Conservation (phyloP, 192 early-diverging fungal genomes). For the Gamsiella multidivaricata region DNA sequence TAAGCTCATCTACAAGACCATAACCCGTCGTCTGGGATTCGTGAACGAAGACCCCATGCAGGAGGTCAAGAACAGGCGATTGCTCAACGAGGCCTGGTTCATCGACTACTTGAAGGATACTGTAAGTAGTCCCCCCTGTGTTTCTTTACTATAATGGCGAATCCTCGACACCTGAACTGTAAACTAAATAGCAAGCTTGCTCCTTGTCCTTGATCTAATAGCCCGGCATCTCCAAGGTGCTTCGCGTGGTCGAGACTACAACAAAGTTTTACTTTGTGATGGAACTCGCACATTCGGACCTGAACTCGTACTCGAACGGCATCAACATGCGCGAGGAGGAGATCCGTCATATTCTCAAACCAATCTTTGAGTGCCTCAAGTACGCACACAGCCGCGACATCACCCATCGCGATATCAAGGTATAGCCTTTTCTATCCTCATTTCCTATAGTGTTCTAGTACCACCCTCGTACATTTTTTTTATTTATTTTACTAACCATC, state of each 20-base stretch:
- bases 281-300: constrained; percentile 49
- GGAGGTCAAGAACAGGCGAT: constrained; percentile 43
- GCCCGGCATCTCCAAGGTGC: constrained; percentile 49
- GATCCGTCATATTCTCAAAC: constrained; percentile 46
- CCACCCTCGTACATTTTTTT: neutral
- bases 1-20: constrained; percentile 52
- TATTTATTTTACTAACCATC: neutral
- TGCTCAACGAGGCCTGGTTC: constrained; percentile 52
- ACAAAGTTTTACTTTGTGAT: constrained; percentile 54
- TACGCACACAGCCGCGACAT: constrained; percentile 45
- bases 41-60: constrained; percentile 48
- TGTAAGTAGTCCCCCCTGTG: constrained; percentile 10
- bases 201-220: constrained; percentile 1
- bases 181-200: no score
- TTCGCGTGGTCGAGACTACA: constrained; percentile 43
- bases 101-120: constrained; percentile 50
- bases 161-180: no score
- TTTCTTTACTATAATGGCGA: neutral
- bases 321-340: constrained; percentile 54
- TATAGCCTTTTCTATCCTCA: constrained; percentile 1
- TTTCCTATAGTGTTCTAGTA: no score
- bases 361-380: constrained; percentile 54
- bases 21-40: constrained; percentile 37
- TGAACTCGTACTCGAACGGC: constrained; percentile 52
- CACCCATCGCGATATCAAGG: constrained; percentile 54